phyloP scores from a whole-genome alignment of 2,329 filamentous ascomycete genomes.

The Clonostachys sp. region DNA sequence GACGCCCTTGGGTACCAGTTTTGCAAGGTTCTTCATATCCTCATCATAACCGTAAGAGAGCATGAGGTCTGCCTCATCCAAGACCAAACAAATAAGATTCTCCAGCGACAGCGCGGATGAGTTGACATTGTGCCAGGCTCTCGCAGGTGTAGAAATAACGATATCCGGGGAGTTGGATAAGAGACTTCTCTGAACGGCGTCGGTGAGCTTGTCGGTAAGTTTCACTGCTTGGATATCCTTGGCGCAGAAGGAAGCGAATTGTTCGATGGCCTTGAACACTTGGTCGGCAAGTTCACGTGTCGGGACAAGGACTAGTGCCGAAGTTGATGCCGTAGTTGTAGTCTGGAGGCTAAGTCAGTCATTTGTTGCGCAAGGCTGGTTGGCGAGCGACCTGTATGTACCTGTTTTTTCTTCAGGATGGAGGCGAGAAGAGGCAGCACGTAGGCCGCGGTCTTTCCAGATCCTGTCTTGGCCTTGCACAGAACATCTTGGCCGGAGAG shows the following conservation, averaged over 20 bases:
- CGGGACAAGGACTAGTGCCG: constrained; percentile 86
- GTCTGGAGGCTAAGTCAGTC: constrained; percentile 25
- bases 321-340: constrained; percentile 49
- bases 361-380: no score
- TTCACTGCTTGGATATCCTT: constrained; percentile 82
- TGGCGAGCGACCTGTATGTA: neutral
- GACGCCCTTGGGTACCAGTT: constrained; percentile 74
- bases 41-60: constrained; percentile 92
- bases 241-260: constrained; percentile 76
- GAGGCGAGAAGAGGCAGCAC: constrained; percentile 82
- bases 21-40: constrained; percentile 76
- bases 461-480: constrained; percentile 89
- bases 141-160: constrained; percentile 85
- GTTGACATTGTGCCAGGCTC: constrained; percentile 73
- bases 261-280: constrained; percentile 72
- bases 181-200: constrained; percentile 81
- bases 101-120: constrained; percentile 60
- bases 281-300: constrained; percentile 93
- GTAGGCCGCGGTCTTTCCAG: constrained; percentile 97
- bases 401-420: constrained; percentile 74
- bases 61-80: constrained; percentile 93
- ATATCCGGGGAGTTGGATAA: constrained; percentile 84
- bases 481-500: constrained; percentile 86
- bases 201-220: constrained; percentile 84
- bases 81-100: constrained; percentile 70